Percentiles rank a stretch among this genome's conserved stretches.
phyloP scores from a whole-genome alignment of 257 asterid genomes.

The Parsonsia alboflavescens region DNA sequence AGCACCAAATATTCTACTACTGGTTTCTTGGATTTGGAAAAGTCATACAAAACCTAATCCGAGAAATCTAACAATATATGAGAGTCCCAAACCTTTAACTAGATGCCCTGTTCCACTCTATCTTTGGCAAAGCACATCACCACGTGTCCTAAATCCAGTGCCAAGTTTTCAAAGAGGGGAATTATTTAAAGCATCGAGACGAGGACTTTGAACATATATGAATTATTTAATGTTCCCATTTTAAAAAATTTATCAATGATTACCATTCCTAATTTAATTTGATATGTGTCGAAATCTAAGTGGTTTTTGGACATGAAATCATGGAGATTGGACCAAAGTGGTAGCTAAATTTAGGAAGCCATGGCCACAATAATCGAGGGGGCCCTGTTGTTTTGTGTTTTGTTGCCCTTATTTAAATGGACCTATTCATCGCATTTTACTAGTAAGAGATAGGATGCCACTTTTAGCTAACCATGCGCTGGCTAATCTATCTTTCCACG shows the following conservation, averaged over 20 bases:
- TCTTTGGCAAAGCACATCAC: background rate
- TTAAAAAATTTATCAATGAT: too few species aligned
- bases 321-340: constrained; percentile 3
- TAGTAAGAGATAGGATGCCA: background rate
- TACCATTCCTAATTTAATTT: too few species aligned
- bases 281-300: constrained; percentile 9
- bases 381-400: background rate
- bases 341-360: constrained; percentile 7
- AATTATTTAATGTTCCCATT: background rate
- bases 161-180: background rate
- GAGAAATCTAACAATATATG: too few species aligned
- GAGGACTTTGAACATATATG: too few species aligned
- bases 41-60: background rate
- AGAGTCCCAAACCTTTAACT: background rate
- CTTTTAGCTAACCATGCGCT: background rate
- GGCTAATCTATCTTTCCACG: background rate
- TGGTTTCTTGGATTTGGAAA: background rate
- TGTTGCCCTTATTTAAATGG: background rate
- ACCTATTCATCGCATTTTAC: background rate
- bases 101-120: background rate
- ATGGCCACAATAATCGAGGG: constrained; percentile 9
- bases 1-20: background rate
- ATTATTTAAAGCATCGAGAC: background rate
- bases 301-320: background rate
- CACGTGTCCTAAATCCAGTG: constrained; percentile 2